phyloP scores from a whole-genome alignment of 139 green algal genomes.

The Diplosphaera chodatii region DNA sequence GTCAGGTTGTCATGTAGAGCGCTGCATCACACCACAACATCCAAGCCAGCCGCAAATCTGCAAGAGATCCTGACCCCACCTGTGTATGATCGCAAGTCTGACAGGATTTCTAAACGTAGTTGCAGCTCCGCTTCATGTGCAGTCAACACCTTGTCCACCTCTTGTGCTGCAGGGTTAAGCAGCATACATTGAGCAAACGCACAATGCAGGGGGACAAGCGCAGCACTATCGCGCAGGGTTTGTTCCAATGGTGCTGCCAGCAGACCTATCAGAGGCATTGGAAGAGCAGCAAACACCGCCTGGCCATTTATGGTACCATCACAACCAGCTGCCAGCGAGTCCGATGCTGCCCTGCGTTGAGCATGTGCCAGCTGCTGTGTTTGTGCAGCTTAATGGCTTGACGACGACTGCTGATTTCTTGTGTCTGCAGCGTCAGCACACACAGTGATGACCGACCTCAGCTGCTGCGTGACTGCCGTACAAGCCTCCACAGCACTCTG shows the following conservation, averaged over 20 bases:
- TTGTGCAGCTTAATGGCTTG: no score
- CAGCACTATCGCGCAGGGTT: no score
- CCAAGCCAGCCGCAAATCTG: no score
- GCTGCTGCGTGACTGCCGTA: not conserved
- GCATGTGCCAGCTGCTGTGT: no score
- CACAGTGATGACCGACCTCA: no score
- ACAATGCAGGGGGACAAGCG: no score
- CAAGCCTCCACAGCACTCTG: not conserved
- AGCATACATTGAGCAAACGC: no score
- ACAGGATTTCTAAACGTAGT: not conserved
- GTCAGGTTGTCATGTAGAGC: no score
- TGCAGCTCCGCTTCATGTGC: not conserved
- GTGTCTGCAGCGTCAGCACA: no score
- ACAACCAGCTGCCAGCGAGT: not conserved
- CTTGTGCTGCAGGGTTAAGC: not conserved
- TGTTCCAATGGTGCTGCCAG: no score
- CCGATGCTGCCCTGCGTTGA: not conserved
- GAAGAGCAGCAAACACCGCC: not conserved
- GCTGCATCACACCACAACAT: no score
- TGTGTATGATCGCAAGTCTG: not conserved
- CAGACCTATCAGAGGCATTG: not conserved
- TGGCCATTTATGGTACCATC: not conserved
- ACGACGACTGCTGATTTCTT: no score
- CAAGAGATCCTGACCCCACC: not conserved
- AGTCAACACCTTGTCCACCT: not conserved